Conservation (phyloP, 2,329 filamentous ascomycete genomes). For the Phyllosticta citrichinensis region DNA sequence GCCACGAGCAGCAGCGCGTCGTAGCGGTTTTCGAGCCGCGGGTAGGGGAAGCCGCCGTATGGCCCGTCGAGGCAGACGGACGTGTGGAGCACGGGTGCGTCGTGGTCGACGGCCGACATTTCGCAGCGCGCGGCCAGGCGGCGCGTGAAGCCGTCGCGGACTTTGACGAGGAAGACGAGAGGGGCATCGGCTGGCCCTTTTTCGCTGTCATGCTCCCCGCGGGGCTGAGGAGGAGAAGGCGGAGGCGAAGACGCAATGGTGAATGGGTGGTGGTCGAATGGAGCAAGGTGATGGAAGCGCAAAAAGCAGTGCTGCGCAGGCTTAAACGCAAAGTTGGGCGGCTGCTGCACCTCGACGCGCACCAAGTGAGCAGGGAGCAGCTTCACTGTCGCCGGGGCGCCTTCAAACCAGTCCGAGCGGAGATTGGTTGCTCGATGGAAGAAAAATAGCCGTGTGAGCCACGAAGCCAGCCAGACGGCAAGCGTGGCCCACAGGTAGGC, state of each 20-base stretch:
- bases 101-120: neutral
- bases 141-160: neutral
- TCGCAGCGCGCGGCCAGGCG: neutral
- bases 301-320: neutral
- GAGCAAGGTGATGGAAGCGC: neutral
- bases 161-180: neutral
- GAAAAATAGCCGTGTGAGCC: neutral
- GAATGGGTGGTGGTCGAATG: neutral
- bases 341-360: neutral
- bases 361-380: neutral
- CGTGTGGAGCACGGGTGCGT: neutral
- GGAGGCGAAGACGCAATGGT: neutral
- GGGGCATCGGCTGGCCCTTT: neutral
- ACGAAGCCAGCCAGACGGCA: neutral
- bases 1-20: neutral
- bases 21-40: neutral
- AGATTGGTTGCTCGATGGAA: neutral
- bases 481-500: neutral
- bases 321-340: neutral
- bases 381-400: neutral
- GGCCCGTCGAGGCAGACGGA: neutral
- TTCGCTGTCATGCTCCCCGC: neutral
- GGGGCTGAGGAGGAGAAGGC: neutral
- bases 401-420: neutral
- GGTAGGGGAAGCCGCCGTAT: neutral